Conservation (phyloP, 2,329 filamentous ascomycete genomes). For the Penicillium sclerotiorum region DNA sequence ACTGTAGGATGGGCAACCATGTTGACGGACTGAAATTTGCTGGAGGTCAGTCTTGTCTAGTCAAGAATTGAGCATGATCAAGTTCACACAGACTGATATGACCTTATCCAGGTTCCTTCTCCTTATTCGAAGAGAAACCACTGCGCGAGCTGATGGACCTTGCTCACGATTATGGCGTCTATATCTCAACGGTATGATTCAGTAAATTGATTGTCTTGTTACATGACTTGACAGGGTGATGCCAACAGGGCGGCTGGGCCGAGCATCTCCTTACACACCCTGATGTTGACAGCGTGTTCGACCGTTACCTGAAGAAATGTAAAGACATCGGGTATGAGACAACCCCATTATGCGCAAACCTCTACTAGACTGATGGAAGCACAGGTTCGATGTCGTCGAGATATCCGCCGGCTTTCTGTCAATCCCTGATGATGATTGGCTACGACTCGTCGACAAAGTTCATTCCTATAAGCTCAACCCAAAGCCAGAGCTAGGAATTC, state of each 20-base stretch:
- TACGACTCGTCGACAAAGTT: constrained; percentile 53
- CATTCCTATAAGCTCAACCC: constrained; percentile 53
- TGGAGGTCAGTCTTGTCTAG: constrained; percentile 37
- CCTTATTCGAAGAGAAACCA: constrained; percentile 51
- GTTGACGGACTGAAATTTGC: constrained; percentile 61
- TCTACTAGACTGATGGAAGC: background rate
- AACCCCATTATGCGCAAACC: too few species aligned
- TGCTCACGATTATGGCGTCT: constrained; percentile 53
- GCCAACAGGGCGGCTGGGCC: constrained; percentile 54
- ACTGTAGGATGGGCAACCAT: constrained; percentile 53
- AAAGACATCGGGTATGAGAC: constrained; percentile 50
- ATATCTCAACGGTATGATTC: constrained; percentile 57
- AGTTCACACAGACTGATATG: background rate
- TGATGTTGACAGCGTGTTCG: constrained; percentile 48
- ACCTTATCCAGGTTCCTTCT: constrained; percentile 48
- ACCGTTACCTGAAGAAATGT: constrained; percentile 56
- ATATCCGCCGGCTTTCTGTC: constrained; percentile 58
- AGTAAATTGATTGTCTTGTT: too few species aligned
- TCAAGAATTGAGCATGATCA: background rate
- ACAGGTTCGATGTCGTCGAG: constrained; percentile 58
- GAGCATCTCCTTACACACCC: constrained; percentile 57
- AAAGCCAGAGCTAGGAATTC: constrained; percentile 60
- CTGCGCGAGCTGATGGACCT: constrained; percentile 53
- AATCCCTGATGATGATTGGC: constrained; percentile 57
- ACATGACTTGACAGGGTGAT: background rate